Base-by-base conservation (phyloP, 2,329 filamentous ascomycete species). In the Botrytis galanthina region DNA sequence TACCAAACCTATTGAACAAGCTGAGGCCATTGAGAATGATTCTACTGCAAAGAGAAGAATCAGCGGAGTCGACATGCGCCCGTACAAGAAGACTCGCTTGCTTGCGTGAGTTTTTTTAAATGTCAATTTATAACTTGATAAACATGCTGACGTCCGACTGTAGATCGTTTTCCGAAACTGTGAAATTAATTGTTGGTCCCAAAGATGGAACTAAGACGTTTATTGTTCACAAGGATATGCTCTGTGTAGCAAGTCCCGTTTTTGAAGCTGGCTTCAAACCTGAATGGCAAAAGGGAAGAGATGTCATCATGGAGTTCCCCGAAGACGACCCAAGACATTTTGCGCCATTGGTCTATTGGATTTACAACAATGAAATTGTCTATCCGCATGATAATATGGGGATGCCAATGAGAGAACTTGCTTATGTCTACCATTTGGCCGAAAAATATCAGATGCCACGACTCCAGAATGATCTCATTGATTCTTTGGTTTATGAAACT, bases 221-320 rank as follows among this genome's bases (percentile, higher is more conserved):
- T 26, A 7, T 54, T 1, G 66, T 75, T 20, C 74, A 76, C 22
- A 72, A 76, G 61, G 66, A 74, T 5, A 10, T 75, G 3, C 73
- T 78, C 12, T 75, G 73, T 66, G 62, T 72, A 0, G 62, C 71
- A 22, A 76, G 74, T 37, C 57, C 61, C 18, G 67, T 75, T 32
- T 75, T 75, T 60, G 48, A 75, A 42, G 69, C 72, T 22, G 63
- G 51, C 32, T 75, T 64, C 61, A 75, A 77, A 54, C 71, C 72
- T 1, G 64, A 59, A 39, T 74, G 73, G 64, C 72, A 68, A 66
- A 66, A 6, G n/a, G 20, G 9, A 44, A 73, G 32, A 35, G 70
- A 29, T 51, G 48, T 4, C 18, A 57, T 51, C 7, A 70, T 76
- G 35, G 57, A 42, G 9, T 46, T 77, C 18, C 44, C 70, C 1